Evolutionary conservation across 2,329 filamentous ascomycete genomes (phyloP), one percentile per base, ranked within the genome.

Genomic region (Exophiala sp.): DNA sequence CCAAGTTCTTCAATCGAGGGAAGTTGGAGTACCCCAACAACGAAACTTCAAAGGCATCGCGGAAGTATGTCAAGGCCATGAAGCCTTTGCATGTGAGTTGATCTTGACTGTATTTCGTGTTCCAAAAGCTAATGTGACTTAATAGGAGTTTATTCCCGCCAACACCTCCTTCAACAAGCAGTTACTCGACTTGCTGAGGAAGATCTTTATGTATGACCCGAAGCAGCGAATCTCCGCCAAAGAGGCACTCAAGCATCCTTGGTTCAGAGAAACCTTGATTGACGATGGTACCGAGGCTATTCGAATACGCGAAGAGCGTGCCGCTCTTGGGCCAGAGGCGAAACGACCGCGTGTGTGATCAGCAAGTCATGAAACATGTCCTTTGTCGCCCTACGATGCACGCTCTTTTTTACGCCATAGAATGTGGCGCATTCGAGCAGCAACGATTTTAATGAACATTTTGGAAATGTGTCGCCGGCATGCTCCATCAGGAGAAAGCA

Each of bases 11-110:
- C 71, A 75, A 66, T 48, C 68, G 76, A 48, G 76, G 75, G 51
- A 81, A 78, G 63, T 74, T 86, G 34, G 81, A 84, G 63, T 86
- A 86, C 63, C 83, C 83, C 0, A 83, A 84, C 59, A 70, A 70
- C 5, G 83, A 86, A 47, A 86, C 83, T 1, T 80, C 81, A 11
- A 80, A 81, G 60, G 80, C 82, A 20, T 85, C 82, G 18, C 78
- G 76, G 62, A 86, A 85, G 70, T 86, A 85, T 63, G 83, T 86
- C 55, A 81, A 81, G 63, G 82, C 81, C n/a, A 86, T 86, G 83
- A 86, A 85, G 70, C 76, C 76, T 59, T 71, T 84, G 50, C 73
- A 75, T 50, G 81, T 84, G 76, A 63, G 79, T 68, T 48, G 5
- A 59, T 9, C 54, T 5, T 35, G 5, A 8, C 5, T 24, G 2